These are phyloP conservation scores for Paecilomyces sp. DNA, from an alignment of 2,329 filamentous ascomycete species.

Conservation along the genomic window DNA sequence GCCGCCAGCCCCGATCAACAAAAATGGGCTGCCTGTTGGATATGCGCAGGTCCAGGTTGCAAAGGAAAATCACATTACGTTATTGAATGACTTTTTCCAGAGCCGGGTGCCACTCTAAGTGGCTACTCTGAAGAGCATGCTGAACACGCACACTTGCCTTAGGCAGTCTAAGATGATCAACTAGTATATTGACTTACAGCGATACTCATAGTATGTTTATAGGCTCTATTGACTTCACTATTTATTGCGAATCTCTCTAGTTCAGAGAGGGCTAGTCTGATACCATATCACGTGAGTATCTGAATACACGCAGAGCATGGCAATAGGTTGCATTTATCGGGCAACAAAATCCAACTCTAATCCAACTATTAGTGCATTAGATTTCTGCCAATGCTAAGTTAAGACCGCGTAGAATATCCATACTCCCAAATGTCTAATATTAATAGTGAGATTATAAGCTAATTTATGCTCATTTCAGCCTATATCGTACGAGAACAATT, in stretches of 20 bases:
- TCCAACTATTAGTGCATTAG: background rate
- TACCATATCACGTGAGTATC: background rate
- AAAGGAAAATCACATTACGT: background rate
- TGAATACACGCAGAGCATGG: background rate
- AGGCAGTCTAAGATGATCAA: background rate
- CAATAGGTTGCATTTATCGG: background rate
- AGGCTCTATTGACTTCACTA: background rate
- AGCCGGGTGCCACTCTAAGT: background rate
- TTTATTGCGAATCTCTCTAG: background rate
- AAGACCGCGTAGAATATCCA: background rate
- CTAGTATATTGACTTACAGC: background rate
- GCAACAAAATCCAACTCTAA: background rate
- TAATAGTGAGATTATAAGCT: background rate
- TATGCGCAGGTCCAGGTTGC: background rate
- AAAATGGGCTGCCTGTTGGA: background rate
- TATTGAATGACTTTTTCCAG: background rate
- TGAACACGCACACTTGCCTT: background rate
- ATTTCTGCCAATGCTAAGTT: background rate
- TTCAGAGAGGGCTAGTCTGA: background rate
- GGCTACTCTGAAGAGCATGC: background rate
- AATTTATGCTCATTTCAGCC: background rate
- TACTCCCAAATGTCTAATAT: background rate
- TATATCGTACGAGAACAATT: background rate
- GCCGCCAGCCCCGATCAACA: background rate
- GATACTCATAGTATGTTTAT: background rate